Evolutionary conservation across 768 basidiomycete genomes (phyloP).

Genomic region (Cubamyces lactineus): DNA sequence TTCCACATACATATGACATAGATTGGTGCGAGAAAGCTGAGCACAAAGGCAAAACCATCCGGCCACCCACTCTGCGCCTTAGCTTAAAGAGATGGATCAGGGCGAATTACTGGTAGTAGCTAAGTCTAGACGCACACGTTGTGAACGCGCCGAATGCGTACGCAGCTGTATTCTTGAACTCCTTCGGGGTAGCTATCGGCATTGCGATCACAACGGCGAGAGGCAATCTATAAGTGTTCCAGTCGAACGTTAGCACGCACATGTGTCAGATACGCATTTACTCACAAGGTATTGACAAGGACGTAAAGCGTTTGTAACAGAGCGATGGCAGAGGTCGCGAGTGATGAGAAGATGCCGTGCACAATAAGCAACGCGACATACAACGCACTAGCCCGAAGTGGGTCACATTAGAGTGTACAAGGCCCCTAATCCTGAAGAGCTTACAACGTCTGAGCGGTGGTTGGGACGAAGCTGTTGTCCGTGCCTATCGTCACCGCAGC

Average conservation of each 20-base stretch:
- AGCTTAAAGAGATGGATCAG: not conserved
- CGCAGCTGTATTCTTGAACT: slow-evolving; percentile 59
- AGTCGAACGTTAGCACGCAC: no score
- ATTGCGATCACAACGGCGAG: slow-evolving; percentile 49
- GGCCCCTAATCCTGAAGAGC: not conserved
- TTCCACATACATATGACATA: slow-evolving; percentile 9
- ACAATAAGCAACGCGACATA: slow-evolving; percentile 38
- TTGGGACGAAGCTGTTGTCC: slow-evolving; percentile 31
- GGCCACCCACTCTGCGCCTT: slow-evolving; percentile 51
- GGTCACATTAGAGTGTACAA: not conserved
- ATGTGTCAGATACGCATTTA: not conserved
- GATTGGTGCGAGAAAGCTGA: slow-evolving; percentile 46
- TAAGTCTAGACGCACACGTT: slow-evolving; percentile 47
- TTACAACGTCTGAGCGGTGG: slow-evolving; percentile 34
- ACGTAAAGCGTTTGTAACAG: slow-evolving; percentile 40
- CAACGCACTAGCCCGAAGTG: slow-evolving; percentile 33
- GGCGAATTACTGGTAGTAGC: no score
- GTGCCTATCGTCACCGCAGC: slow-evolving; percentile 41
- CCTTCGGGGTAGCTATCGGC: slow-evolving; percentile 61
- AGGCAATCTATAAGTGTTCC: slow-evolving; percentile 24
- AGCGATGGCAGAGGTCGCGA: slow-evolving; percentile 39
- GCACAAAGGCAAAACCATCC: slow-evolving; percentile 51
- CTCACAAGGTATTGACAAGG: slow-evolving; percentile 41
- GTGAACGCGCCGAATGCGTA: slow-evolving; percentile 66
- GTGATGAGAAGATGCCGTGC: slow-evolving; percentile 37